Evolutionary conservation across 2,329 filamentous ascomycete genomes (phyloP), one percentile per base, ranked within the genome.

Genomic region (Ophiostoma triangulosporum): DNA sequence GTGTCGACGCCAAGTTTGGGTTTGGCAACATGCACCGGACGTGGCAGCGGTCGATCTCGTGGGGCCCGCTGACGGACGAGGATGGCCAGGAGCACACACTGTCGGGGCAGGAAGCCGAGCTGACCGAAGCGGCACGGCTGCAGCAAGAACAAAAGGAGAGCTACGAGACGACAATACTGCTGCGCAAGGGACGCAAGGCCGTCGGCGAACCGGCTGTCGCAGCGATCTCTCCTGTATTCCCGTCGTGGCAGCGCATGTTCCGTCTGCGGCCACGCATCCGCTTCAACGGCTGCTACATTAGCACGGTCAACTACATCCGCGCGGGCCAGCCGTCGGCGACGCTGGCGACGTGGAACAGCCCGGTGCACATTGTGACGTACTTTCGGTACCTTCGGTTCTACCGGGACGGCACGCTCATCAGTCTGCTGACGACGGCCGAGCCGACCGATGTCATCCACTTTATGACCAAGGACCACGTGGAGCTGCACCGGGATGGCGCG

Each of bases 341-440:
- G 58, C 82, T 81, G 53, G 70, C 84, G 17, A 84, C 86, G 1
- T 95, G 90, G 88, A 72, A 73, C 62, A 48, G 78, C 24, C 90
- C 90, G 8, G 84, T 97, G 33, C 89, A 95, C 65, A 94, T 97
- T 55, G 89, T 98, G 49, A 98, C 93, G 0, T 98, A 97, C 70
- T 98, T 95, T 70, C 88, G 93, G 55, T 98, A 97, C 69, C 78
- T 98, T 3, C 86, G 93, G 52, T 93, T 98, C 71, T 93, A 93
- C 70, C 86, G 89, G 24, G 88, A 97, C 66, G 93, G 93, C 27
- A 84, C 85, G 1, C 81, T 78, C 58, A 82, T 97, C 56, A 88
- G 83, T 52, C 75, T 98, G 1, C 76, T 94, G 33, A 88, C 86
- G 0, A 94, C 87, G 0, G 70, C 78, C 5, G 88, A 95, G 64